phyloP scores from a whole-genome alignment of 2,329 filamentous ascomycete species.

The Fusarium sp. region DNA sequence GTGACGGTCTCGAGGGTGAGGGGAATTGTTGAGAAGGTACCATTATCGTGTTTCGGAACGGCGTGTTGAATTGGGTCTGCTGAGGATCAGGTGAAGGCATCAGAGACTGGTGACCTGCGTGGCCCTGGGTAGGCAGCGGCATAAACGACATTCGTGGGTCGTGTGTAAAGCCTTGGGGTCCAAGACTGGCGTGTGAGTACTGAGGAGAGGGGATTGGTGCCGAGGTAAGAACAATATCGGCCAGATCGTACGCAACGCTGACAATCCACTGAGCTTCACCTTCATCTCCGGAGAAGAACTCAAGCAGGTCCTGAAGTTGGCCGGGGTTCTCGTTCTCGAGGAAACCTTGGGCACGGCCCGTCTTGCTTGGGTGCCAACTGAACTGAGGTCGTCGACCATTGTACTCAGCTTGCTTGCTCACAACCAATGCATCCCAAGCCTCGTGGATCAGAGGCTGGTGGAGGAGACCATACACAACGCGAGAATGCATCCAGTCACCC shows the following conservation, averaged over 20 bases:
- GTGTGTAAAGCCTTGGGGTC: conserved; percentile 39
- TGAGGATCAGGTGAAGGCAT: conserved; percentile 44
- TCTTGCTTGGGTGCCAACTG: conserved; percentile 68
- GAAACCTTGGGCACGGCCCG: conserved; percentile 65
- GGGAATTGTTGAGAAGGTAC: conserved; percentile 46
- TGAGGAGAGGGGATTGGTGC: conserved; percentile 45
- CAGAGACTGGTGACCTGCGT: conserved; percentile 42
- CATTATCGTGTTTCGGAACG: conserved; percentile 48
- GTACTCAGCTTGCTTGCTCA: conserved; percentile 64
- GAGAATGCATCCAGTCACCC: conserved; percentile 74
- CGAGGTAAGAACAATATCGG: conserved; percentile 55
- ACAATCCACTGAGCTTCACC: conserved; percentile 67
- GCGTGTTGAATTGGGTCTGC: conserved; percentile 41
- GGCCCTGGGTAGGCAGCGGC: conserved; percentile 46
- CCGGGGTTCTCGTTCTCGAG: conserved; percentile 70
- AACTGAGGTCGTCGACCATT: conserved; percentile 65
- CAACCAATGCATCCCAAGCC: conserved; percentile 67
- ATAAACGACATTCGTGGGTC: conserved; percentile 46
- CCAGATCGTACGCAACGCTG: conserved; percentile 66
- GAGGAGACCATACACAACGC: conserved; percentile 73
- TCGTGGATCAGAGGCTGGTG: conserved; percentile 70
- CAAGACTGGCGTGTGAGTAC: conserved; percentile 42
- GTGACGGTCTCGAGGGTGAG: conserved; percentile 41
- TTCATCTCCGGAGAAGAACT: conserved; percentile 69
- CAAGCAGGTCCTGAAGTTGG: conserved; percentile 70